Conservation (phyloP, 1,284 basidiomycete species). For the Coniferiporia sulphurascens region DNA sequence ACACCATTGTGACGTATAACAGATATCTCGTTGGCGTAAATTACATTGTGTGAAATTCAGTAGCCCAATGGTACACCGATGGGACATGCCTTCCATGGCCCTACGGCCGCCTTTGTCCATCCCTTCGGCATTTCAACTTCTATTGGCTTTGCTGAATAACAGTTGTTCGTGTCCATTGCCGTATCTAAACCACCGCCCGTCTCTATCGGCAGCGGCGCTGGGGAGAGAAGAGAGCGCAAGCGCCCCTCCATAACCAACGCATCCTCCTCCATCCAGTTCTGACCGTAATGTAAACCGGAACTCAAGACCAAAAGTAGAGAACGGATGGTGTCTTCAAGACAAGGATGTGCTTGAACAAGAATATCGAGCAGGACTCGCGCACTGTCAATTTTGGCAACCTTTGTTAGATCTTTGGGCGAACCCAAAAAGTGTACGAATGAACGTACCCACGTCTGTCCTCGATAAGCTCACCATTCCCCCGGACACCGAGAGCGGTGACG, state of each 20-base stretch:
- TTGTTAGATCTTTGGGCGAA: background rate
- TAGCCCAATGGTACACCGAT: constrained; percentile 46
- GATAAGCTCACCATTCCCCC: constrained; percentile 20
- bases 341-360: constrained; percentile 33
- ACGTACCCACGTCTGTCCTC: constrained; percentile 36
- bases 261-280: constrained; percentile 47
- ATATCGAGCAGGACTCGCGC: constrained; percentile 35
- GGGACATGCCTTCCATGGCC: constrained; percentile 56
- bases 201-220: background rate
- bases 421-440: constrained; percentile 19
- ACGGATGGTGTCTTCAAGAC: constrained; percentile 32
- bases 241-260: constrained; percentile 53
- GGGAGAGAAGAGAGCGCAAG: constrained; percentile 35
- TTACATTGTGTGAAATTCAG: background rate
- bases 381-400: constrained; percentile 25
- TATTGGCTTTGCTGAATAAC: background rate
- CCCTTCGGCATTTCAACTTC: constrained; percentile 31
- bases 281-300: constrained; percentile 6
- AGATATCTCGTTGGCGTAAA: no score
- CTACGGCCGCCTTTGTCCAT: constrained; percentile 45
- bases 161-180: background rate
- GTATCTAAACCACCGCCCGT: background rate
- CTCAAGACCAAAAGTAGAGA: constrained; percentile 18
- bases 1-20: no score
- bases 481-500: constrained; percentile 44